Evolutionary conservation across 164 flowering plant genomes (phyloP).

Genomic region (Taxillus chinensis): DNA sequence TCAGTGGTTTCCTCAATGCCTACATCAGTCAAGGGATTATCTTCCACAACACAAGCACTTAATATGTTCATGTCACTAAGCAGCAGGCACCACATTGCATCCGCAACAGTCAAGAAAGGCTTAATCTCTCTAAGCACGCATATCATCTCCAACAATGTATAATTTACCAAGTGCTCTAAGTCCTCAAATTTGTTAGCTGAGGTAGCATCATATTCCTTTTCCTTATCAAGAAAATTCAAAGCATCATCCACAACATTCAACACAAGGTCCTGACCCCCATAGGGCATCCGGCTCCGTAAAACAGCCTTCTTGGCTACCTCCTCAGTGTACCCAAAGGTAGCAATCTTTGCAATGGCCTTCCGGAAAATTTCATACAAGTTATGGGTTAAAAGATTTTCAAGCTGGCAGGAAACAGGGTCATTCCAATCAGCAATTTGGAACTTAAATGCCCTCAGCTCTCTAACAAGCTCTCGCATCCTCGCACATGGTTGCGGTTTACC

Average conservation of each 20-base stretch:
- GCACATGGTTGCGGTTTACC: too few species aligned
- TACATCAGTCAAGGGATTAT: neutral
- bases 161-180: neutral
- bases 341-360: neutral
- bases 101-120: neutral
- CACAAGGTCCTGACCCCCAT: neutral
- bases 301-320: neutral
- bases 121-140: neutral
- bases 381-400: neutral
- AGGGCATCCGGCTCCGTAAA: neutral
- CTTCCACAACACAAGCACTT: neutral
- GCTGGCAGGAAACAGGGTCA: neutral
- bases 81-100: conserved; percentile 2
- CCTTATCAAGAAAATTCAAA: neutral
- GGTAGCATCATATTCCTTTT: neutral
- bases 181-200: neutral
- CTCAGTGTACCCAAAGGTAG: neutral
- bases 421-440: too few species aligned
- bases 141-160: neutral
- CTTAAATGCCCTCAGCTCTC: too few species aligned
- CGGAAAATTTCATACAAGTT: neutral
- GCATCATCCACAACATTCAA: neutral
- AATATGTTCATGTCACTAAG: neutral
- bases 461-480: too few species aligned
- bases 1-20: neutral